Percentiles rank a stretch among this genome's conserved stretches.
phyloP scores from a whole-genome alignment of 176 grass and related monocot genomes.

The Aegilops speltoides region DNA sequence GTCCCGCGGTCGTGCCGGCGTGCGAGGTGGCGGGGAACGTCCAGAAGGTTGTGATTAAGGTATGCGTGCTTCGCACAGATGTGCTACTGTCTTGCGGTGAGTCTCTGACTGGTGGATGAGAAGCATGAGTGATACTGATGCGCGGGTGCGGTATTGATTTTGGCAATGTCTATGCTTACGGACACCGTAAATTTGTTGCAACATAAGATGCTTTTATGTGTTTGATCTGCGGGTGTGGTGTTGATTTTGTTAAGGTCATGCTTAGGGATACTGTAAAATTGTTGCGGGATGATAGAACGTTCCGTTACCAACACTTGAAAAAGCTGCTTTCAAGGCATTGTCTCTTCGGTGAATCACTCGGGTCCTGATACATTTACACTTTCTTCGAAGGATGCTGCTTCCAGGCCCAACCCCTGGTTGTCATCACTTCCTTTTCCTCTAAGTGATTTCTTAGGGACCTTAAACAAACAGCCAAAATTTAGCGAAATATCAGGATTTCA shows the following conservation, averaged over 20 bases:
- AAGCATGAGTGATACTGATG: neutral
- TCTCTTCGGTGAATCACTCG: neutral
- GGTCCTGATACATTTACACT: slow-evolving; percentile 8
- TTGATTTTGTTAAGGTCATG: neutral
- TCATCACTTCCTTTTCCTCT: neutral
- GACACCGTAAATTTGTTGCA: neutral
- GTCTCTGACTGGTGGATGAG: neutral
- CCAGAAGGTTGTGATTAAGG: slow-evolving; percentile 77
- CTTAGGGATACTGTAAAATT: too few species aligned
- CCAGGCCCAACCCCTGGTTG: neutral
- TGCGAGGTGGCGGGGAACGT: slow-evolving; percentile 35
- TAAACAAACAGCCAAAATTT: neutral
- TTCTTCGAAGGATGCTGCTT: neutral
- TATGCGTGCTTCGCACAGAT: slow-evolving; percentile 4
- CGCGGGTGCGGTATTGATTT: neutral
- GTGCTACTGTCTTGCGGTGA: neutral
- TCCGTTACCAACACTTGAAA: neutral
- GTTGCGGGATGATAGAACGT: neutral
- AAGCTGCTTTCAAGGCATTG: neutral
- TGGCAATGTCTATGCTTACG: neutral
- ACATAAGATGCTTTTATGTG: neutral
- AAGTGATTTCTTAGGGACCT: neutral
- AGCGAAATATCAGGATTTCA: too few species aligned
- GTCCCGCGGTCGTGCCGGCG: slow-evolving; percentile 46
- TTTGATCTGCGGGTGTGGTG: neutral